Base-by-base conservation (phyloP, 2,329 filamentous ascomycete genomes). In the Paecilomyces niveus region DNA sequence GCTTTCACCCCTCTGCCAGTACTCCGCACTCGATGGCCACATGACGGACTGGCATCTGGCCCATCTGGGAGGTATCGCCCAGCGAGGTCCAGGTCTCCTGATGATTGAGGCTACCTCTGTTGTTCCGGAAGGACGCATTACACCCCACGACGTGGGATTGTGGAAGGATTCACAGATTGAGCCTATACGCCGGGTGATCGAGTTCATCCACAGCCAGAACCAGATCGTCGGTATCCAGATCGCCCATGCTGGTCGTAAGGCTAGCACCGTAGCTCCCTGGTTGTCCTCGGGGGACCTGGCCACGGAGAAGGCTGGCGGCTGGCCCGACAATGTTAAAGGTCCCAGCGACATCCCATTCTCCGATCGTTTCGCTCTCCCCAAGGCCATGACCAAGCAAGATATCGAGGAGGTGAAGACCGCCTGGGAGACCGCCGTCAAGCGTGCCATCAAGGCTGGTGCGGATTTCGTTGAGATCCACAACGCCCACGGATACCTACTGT, bases 91-190 rank as follows among this genome's bases (percentile, higher is more conserved):
- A 0, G 89, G 85, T 1, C 78, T 96, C 18, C 78, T 88, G 54
- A 84, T 92, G 60, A 80, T 92, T 58, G 92, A 96, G 76, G 90
- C 92, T 26, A 92, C 89, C 0, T 80, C 86, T 32, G 89, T 96
- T 0, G 79, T 84, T 9, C 76, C 89, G 5, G 85, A 92, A 64
- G 92, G 92, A 29, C 84, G 92, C 57, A 96, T 96, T 77, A 89
- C 89, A 0, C 90, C 91, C 0, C 59, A 70, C 49, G 67, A 70
- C 54, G 55, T 66, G 13, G 71, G 92, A 0, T 76, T 97, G 7
- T 97, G 92, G 92, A 81, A 88, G 62, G 92, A 96, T 72, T 85
- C 82, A 33, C 92, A 97, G 72, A 87, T 92, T 60, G 86, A 82
- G 62, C 86, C 87, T 0, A 76, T 95, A 59, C 64, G 66, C 18